A percentile compares a stretch with the other conserved stretches of the same genome.
Evolutionary conservation across 495 filamentous ascomycete genomes (phyloP).

Genomic region (Neurospora sp.): DNA sequence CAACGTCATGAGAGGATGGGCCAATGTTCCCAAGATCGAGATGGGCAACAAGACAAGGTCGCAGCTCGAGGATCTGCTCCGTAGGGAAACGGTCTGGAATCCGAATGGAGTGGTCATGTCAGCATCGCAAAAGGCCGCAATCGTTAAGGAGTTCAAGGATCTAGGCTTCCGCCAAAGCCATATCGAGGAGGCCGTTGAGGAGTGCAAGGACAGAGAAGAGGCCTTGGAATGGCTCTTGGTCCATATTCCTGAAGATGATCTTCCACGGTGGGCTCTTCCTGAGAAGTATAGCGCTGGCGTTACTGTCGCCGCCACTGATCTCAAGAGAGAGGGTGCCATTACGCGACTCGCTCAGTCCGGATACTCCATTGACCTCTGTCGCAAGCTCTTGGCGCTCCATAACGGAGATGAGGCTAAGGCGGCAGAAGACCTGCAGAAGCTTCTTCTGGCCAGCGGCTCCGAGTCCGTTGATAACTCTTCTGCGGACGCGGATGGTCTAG

Average conservation of each 20-base stretch:
- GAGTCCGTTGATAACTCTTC: neutral
- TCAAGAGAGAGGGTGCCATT: constrained; percentile 67
- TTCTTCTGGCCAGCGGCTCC: constrained; percentile 44
- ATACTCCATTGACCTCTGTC: constrained; percentile 75
- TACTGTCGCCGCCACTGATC: constrained; percentile 66
- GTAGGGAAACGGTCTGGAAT: constrained; percentile 78
- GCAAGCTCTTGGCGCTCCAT: constrained; percentile 56
- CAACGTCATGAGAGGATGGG: constrained; percentile 62
- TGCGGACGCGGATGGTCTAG: constrained; percentile 17
- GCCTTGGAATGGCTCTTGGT: constrained; percentile 84
- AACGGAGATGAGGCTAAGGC: constrained; percentile 65
- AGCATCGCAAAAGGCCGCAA: constrained; percentile 38
- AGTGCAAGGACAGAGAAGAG: constrained; percentile 90
- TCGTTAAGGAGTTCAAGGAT: constrained; percentile 62
- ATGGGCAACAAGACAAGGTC: constrained; percentile 70
- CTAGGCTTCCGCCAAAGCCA: constrained; percentile 82
- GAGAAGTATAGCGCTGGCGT: constrained; percentile 84
- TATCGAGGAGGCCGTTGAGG: constrained; percentile 73
- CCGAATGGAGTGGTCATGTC: constrained; percentile 58
- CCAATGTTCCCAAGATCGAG: constrained; percentile 76
- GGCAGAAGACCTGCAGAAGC: constrained; percentile 65
- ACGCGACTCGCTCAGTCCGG: constrained; percentile 74
- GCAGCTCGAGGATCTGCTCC: constrained; percentile 67
- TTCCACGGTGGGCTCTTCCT: constrained; percentile 81
- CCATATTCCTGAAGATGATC: constrained; percentile 92